Evolutionary conservation across 306 rosid species (phyloP), one percentile per base, ranked within the genome.

Genomic region (Quercus engelmannii): DNA sequence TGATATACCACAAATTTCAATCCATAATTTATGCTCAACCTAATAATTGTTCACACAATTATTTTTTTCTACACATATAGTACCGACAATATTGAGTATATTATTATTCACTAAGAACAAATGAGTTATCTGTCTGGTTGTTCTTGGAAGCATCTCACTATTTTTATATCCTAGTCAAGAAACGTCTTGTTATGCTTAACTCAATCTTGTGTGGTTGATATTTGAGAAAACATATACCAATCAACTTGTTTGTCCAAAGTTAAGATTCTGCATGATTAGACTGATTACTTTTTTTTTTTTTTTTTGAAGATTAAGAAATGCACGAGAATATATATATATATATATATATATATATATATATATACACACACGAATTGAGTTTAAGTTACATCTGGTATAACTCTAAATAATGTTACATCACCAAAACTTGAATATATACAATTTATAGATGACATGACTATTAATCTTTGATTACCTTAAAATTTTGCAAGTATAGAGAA

Each of bases 301-400:
- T 8, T 41, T 2, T 2, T 8, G 11, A 8, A 41, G 46, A 41
- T 41, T 41, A 41, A 41, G 46, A 41, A 41, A 41, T 41, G 2
- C 11, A 41, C 3, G 46, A 6, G 7, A 7, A 8, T 38, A 8
- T 38, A 8, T 33, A 28, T 31, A 31, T 31, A 35, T 5, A 33
- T 33, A 33, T 31, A 31, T 31, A 35, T 5, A 33, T 33, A 33
- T 33, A 33, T 33, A 33, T 33, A 33, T 33, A 35, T 5, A 5
- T 0, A 33, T 0, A 33, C 0, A 35, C 0, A 33, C 35, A 31
- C 35, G 35, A 33, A 33, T 33, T 33, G 6, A 0, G 6, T 33
- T 33, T 5, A 33, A 33, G 6, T 33, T 33, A 33, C 1, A 5
- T 0, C 6, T 5, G 1, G 6, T 33, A 5, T 33, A 33, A 33